Conservation (phyloP, 345 rosid species). For the Nasturtium officinale region DNA sequence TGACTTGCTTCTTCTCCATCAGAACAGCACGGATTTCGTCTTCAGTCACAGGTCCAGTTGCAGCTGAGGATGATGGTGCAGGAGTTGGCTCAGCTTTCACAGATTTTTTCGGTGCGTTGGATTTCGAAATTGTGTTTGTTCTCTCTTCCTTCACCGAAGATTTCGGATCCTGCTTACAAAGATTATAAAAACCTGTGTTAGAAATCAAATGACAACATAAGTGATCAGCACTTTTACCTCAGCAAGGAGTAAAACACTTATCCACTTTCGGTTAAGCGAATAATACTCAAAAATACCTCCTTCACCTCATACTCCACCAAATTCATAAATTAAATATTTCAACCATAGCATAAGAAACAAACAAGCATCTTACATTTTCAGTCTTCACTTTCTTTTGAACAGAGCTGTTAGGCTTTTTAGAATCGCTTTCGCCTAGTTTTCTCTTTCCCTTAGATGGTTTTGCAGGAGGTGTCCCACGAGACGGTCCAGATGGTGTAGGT, state of each 20-base stretch:
- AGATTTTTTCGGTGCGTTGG: conserved; percentile 48
- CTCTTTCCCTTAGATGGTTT: conserved; percentile 87
- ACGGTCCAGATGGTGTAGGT: conserved; percentile 59
- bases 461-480: conserved; percentile 72
- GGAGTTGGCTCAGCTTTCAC: conserved; percentile 45
- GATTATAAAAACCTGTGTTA: not conserved
- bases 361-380: conserved; percentile 63
- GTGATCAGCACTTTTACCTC: not conserved
- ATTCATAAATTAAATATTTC: not conserved
- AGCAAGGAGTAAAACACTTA: not conserved
- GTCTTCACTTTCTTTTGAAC: conserved; percentile 79
- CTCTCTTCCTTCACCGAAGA: conserved; percentile 56
- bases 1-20: conserved; percentile 73
- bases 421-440: conserved; percentile 68
- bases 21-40: conserved; percentile 86
- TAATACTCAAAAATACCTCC: not conserved
- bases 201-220: conserved; percentile 4
- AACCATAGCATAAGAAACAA: conserved; percentile 4
- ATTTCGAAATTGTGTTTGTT: conserved; percentile 45
- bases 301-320: not conserved
- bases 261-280: not conserved
- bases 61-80: conserved; percentile 46
- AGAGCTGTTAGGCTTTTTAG: conserved; percentile 62
- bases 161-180: conserved; percentile 56
- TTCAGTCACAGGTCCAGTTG: conserved; percentile 79